Percentiles rank a stretch among this genome's conserved stretches.
phyloP scores from a whole-genome alignment of 2,329 filamentous ascomycete species.

The Diplodia corticola region DNA sequence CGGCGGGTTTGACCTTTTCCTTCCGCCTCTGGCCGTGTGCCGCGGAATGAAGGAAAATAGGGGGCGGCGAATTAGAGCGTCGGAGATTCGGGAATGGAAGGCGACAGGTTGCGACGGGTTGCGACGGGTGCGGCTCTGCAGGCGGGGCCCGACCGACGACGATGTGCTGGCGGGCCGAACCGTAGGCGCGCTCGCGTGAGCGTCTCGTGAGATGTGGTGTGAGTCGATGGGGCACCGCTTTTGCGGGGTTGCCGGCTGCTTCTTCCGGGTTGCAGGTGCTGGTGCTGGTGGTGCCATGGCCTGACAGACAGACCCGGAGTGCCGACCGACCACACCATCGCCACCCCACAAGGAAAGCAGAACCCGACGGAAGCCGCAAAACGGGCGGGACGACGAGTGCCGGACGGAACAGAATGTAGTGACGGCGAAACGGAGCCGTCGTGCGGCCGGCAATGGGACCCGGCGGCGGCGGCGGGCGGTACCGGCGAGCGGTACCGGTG shows the following conservation, averaged over 20 bases:
- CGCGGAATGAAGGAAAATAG: no score
- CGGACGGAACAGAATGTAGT: not conserved
- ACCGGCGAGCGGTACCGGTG: not conserved
- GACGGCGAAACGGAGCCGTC: not conserved
- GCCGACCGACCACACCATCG: no score
- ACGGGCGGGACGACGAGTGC: not conserved
- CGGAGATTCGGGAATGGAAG: not conserved
- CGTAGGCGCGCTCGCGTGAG: not conserved
- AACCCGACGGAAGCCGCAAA: not conserved
- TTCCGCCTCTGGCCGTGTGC: not conserved
- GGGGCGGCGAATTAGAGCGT: no score
- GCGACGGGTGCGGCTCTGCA: slow-evolving; percentile 15
- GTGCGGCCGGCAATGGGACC: not conserved
- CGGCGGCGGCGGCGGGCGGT: not conserved
- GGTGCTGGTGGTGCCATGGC: slow-evolving; percentile 9
- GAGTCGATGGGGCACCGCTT: not conserved
- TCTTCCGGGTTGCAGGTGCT: not conserved
- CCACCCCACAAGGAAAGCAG: not conserved
- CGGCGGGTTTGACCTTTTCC: not conserved
- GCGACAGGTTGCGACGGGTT: no score
- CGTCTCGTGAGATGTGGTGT: slow-evolving; percentile 12
- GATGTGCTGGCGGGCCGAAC: not conserved
- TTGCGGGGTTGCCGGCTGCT: not conserved
- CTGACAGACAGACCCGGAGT: slow-evolving; percentile 3
- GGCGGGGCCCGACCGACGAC: not conserved